Percentiles rank a stretch among this genome's conserved stretches.
These are phyloP conservation scores for Candida railenensis DNA, from an alignment of 805 yeast genomes.

Conservation along the genomic window DNA sequence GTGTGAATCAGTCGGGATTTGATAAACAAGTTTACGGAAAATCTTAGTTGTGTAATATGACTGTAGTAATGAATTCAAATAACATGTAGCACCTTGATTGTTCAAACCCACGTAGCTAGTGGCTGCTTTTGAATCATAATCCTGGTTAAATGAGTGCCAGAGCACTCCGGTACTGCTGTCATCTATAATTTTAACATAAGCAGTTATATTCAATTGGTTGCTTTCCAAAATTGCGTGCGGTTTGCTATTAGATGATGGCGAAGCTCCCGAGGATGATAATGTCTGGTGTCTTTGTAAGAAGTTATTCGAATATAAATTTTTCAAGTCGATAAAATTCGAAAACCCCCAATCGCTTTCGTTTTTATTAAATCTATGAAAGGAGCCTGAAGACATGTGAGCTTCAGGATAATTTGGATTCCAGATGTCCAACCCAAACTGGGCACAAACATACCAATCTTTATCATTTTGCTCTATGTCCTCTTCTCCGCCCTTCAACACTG, in stretches of 20 bases:
- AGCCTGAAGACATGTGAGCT: constrained; percentile 57
- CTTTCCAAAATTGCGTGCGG: constrained; percentile 45
- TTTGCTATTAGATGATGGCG: constrained; percentile 6
- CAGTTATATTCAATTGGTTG: constrained; percentile 68
- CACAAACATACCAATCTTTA: constrained; percentile 85
- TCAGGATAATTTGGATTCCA: constrained; percentile 78
- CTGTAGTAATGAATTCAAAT: constrained; percentile 87
- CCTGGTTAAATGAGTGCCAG: constrained; percentile 77
- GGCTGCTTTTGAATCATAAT: constrained; percentile 80
- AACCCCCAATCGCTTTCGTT: constrained; percentile 96
- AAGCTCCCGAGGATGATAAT: constrained; percentile 1
- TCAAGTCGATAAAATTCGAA: constrained; percentile 64
- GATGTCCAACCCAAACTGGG: constrained; percentile 80
- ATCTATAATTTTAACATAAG: constrained; percentile 69
- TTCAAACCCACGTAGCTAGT: constrained; percentile 92
- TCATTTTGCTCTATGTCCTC: constrained; percentile 23
- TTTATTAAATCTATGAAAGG: constrained; percentile 76
- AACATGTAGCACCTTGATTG: constrained; percentile 98
- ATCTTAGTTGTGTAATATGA: constrained; percentile 82
- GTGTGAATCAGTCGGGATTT: constrained; percentile 76
- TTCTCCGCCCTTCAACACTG: constrained; percentile 28
- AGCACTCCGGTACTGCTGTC: constrained; percentile 90
- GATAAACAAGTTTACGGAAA: constrained; percentile 83
- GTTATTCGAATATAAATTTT: constrained; percentile 35
- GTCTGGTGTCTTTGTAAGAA: constrained; percentile 13